Evolutionary conservation across 495 filamentous ascomycete species (phyloP).

Genomic region (Xylaria palmicola): DNA sequence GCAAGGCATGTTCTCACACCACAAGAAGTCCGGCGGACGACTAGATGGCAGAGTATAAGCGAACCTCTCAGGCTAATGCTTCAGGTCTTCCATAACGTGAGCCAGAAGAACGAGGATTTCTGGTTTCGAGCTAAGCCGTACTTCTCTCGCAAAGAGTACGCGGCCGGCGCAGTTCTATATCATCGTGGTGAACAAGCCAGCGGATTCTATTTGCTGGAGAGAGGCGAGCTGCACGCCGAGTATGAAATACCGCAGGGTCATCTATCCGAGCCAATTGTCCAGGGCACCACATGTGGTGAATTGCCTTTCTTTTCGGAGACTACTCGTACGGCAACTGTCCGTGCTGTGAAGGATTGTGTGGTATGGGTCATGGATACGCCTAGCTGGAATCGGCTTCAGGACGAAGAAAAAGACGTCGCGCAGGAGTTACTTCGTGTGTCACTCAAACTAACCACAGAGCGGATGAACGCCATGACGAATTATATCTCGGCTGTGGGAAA

Average conservation of each 20-base stretch:
- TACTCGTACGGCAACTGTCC: slow-evolving; percentile 78
- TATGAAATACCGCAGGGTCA: slow-evolving; percentile 87
- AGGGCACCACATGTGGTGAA: slow-evolving; percentile 93
- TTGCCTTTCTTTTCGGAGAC: slow-evolving; percentile 94
- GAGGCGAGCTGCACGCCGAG: slow-evolving; percentile 82
- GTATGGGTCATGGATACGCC: slow-evolving; percentile 74
- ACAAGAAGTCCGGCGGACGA: slow-evolving; percentile 46
- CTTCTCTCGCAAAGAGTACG: slow-evolving; percentile 65
- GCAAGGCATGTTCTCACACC: slow-evolving; percentile 67
- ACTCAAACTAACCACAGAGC: slow-evolving; percentile 83
- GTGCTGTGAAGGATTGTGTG: slow-evolving; percentile 75
- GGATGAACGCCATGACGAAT: slow-evolving; percentile 83
- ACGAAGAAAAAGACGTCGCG: slow-evolving; percentile 69
- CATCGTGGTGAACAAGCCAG: slow-evolving; percentile 65
- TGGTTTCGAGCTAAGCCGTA: slow-evolving; percentile 78
- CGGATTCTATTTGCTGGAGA: slow-evolving; percentile 89
- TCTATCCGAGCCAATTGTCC: slow-evolving; percentile 88
- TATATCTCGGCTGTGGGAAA: slow-evolving; percentile 42
- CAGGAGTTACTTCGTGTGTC: slow-evolving; percentile 79
- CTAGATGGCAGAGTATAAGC: slow-evolving; percentile 76
- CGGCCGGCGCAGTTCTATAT: slow-evolving; percentile 72
- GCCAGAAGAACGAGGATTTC: slow-evolving; percentile 84
- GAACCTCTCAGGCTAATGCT: slow-evolving; percentile 89
- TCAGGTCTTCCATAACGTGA: slow-evolving; percentile 86
- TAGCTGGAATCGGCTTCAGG: slow-evolving; percentile 69